A percentile compares a stretch with the other conserved stretches of the same genome.
Conservation (phyloP, 495 filamentous ascomycete species). For the Gamarada debralockiae region DNA sequence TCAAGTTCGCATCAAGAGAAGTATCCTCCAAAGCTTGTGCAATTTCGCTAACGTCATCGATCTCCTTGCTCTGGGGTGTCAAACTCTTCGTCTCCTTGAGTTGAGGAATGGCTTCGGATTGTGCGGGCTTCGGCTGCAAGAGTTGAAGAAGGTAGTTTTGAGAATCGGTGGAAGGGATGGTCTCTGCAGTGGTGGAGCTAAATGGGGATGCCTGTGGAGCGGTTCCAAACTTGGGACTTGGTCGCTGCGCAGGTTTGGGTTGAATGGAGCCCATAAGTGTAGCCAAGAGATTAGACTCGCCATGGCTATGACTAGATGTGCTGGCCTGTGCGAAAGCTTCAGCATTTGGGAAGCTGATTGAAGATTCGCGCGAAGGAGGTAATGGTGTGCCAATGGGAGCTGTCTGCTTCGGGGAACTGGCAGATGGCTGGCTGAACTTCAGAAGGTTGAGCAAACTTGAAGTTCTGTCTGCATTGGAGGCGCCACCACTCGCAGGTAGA, state of each 20-base stretch:
- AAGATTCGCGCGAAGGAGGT: conserved; percentile 16
- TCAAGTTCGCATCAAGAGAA: conserved; percentile 18
- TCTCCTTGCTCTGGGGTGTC: conserved; percentile 20
- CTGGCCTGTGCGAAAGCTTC: conserved; percentile 4
- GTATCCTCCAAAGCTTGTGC: conserved; percentile 21
- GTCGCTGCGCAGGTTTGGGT: conserved; percentile 13
- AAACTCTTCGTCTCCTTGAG: conserved; percentile 14
- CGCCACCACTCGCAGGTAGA: conserved; percentile 26
- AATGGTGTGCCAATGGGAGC: conserved; percentile 18
- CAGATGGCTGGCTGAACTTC: conserved; percentile 67
- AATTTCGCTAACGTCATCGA: conserved; percentile 18
- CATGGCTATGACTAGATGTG: conserved; percentile 1
- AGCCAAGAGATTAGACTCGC: conserved; percentile 41
- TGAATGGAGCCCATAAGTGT: conserved; percentile 39
- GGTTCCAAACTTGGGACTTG: conserved; percentile 3
- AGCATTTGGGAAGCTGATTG: conserved; percentile 9
- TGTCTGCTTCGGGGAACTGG: conserved; percentile 12
- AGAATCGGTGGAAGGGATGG: conserved; percentile 40
- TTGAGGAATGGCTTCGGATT: conserved; percentile 35
- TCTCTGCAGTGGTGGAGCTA: conserved; percentile 17
- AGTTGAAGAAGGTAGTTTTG: conserved; percentile 50
- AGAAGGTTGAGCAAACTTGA: conserved; percentile 80
- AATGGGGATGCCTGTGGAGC: neutral
- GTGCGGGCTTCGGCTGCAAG: conserved; percentile 48
- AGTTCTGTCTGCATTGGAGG: conserved; percentile 50